These are phyloP conservation scores for Suhomyces sp. DNA, from an alignment of 805 yeast species.

Conservation along the genomic window DNA sequence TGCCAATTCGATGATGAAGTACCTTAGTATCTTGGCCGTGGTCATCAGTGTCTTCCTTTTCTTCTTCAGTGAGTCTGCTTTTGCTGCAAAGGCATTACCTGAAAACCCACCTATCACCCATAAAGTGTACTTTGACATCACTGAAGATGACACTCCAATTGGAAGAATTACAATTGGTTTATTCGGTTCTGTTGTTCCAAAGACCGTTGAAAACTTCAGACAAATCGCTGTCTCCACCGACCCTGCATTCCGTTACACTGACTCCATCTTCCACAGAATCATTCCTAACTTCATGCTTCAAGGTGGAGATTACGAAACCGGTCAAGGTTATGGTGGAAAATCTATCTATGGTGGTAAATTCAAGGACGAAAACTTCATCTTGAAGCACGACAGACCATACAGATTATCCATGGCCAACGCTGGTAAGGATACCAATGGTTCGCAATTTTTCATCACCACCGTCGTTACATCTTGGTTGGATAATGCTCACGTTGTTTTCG, in stretches of 20 bases:
- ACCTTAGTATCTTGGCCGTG: slow-evolving; percentile 12
- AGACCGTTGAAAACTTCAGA: slow-evolving; percentile 86
- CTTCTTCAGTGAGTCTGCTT: slow-evolving; percentile 10
- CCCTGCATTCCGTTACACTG: slow-evolving; percentile 61
- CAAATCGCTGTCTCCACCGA: slow-evolving; percentile 62
- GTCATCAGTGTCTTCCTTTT: slow-evolving; percentile 12
- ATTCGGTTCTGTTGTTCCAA: slow-evolving; percentile 79
- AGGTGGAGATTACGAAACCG: slow-evolving; percentile 82
- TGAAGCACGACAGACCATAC: slow-evolving; percentile 71
- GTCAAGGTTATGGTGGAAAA: slow-evolving; percentile 76
- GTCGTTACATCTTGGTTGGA: slow-evolving; percentile 90
- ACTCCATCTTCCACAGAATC: slow-evolving; percentile 70
- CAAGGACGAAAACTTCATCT: slow-evolving; percentile 71
- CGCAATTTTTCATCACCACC: slow-evolving; percentile 94
- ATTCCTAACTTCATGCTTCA: slow-evolving; percentile 76
- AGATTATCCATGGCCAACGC: slow-evolving; percentile 78
- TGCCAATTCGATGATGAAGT: too few relatives aligned
- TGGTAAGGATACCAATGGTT: slow-evolving; percentile 79
- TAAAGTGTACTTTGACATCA: slow-evolving; percentile 82
- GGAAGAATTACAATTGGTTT: slow-evolving; percentile 88
- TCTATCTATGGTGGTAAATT: slow-evolving; percentile 76
- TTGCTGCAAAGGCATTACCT: slow-evolving; percentile 16
- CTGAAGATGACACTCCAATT: slow-evolving; percentile 71
- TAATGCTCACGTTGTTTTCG: slow-evolving; percentile 94
- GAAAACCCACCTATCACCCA: slow-evolving; percentile 63